Percentiles rank a stretch among this genome's conserved stretches.
Conservation (phyloP, 306 rosid species). For the Prinsepia uniflora region DNA sequence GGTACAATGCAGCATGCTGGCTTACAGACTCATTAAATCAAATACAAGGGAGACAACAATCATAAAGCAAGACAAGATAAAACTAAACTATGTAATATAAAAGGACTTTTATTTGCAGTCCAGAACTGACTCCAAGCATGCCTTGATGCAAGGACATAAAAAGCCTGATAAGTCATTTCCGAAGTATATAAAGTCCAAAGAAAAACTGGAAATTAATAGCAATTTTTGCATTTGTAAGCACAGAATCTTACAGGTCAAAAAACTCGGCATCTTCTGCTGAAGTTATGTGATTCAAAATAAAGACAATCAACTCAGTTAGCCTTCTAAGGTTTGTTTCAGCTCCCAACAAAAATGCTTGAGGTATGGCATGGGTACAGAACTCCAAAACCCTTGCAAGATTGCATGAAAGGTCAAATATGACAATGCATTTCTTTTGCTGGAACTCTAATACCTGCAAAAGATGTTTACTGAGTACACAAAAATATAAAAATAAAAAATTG, state of each 20-base stretch:
- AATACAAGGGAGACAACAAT: background rate
- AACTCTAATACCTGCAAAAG: slow-evolving; percentile 78
- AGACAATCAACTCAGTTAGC: slow-evolving; percentile 84
- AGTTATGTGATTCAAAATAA: slow-evolving; percentile 72
- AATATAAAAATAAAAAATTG: background rate
- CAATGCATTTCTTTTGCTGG: slow-evolving; percentile 91
- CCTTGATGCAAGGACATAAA: background rate
- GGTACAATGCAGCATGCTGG: background rate
- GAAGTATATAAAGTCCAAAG: background rate
- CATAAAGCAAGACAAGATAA: background rate
- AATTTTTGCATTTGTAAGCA: slow-evolving; percentile 6
- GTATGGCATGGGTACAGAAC: slow-evolving; percentile 79
- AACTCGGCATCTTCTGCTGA: slow-evolving; percentile 85
- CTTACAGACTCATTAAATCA: slow-evolving; percentile 4
- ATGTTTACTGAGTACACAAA: slow-evolving; percentile 18
- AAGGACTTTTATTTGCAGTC: background rate
- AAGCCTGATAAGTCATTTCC: background rate
- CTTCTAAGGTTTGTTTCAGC: slow-evolving; percentile 85
- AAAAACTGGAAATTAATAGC: background rate
- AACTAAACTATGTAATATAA: background rate
- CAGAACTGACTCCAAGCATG: background rate
- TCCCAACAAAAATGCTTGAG: slow-evolving; percentile 85
- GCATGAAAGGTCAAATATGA: slow-evolving; percentile 93
- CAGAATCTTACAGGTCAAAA: slow-evolving; percentile 77
- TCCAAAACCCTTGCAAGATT: slow-evolving; percentile 87